Conservation (phyloP, 192 early-diverging fungal genomes). For the Linnemannia zychae region DNA sequence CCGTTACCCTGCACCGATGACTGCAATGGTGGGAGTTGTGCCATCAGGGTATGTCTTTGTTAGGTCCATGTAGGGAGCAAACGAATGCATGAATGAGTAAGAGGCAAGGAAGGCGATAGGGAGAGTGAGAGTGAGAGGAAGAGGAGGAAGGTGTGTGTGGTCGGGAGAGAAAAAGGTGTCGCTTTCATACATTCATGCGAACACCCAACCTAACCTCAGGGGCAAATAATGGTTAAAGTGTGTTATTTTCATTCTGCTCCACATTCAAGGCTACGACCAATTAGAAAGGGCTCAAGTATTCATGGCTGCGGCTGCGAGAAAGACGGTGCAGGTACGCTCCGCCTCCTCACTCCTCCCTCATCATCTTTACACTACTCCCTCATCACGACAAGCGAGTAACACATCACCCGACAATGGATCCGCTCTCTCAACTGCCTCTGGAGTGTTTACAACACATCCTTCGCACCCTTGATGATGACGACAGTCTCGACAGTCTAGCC, state of each 20-base stretch:
- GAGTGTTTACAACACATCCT: neutral
- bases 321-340: neutral
- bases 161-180: neutral
- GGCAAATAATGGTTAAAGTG: too few species aligned
- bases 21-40: conserved; percentile 34
- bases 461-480: neutral
- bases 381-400: neutral
- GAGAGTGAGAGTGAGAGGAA: neutral
- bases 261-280: too few species aligned
- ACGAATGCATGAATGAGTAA: neutral
- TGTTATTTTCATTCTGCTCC: too few species aligned
- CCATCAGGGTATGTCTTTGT: conserved; percentile 41
- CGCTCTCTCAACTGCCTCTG: neutral
- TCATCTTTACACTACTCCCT: neutral
- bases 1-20: conserved; percentile 48
- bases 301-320: too few species aligned
- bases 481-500: neutral
- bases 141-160: neutral
- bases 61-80: conserved; percentile 10
- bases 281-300: neutral
- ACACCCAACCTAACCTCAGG: too few species aligned
- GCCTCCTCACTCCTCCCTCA: neutral
- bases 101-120: too few species aligned
- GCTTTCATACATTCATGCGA: too few species aligned
- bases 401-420: neutral